A percentile compares a stretch with the other conserved stretches of the same genome.
These are phyloP conservation scores for Parmelia sp. DNA, from an alignment of 495 filamentous ascomycete genomes.

Conservation along the genomic window DNA sequence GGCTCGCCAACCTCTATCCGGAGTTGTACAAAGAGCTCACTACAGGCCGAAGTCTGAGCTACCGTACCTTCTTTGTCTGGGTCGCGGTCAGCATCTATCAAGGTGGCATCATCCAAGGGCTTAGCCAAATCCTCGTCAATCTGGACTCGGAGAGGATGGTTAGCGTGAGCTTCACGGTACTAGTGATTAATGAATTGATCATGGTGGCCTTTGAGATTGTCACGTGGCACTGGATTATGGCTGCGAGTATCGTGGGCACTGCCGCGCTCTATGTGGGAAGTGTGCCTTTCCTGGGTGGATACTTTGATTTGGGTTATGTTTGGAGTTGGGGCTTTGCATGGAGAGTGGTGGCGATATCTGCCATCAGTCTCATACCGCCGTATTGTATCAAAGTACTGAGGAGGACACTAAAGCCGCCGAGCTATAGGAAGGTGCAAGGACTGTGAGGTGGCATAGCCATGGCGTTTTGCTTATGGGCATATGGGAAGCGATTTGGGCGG, in stretches of 20 bases:
- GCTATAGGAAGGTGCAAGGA: conserved; percentile 88
- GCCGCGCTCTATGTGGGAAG: conserved; percentile 70
- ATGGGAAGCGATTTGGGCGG: not conserved
- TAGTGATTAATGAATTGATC: conserved; percentile 88
- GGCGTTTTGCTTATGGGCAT: not conserved
- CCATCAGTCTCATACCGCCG: conserved; percentile 77
- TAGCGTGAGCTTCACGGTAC: conserved; percentile 81
- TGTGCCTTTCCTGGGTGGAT: conserved; percentile 79
- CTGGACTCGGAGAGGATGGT: conserved; percentile 68
- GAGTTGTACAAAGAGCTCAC: conserved; percentile 97
- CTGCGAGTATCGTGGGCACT: conserved; percentile 74
- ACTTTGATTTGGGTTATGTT: conserved; percentile 83
- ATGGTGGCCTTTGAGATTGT: conserved; percentile 97
- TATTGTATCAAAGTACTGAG: conserved; percentile 77
- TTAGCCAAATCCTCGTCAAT: conserved; percentile 79
- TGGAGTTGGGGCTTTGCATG: conserved; percentile 77
- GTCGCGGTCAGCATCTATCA: conserved; percentile 94
- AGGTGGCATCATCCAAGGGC: conserved; percentile 85
- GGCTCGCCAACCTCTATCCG: conserved; percentile 88
- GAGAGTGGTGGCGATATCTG: conserved; percentile 73
- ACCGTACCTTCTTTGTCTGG: conserved; percentile 95
- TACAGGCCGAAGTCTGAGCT: conserved; percentile 72
- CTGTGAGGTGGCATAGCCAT: conserved; percentile 30
- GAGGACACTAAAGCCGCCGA: conserved; percentile 82
- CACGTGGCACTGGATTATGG: conserved; percentile 96